Base-by-base conservation (phyloP, 345 rosid genomes). In the Eucalyptus marginata region DNA sequence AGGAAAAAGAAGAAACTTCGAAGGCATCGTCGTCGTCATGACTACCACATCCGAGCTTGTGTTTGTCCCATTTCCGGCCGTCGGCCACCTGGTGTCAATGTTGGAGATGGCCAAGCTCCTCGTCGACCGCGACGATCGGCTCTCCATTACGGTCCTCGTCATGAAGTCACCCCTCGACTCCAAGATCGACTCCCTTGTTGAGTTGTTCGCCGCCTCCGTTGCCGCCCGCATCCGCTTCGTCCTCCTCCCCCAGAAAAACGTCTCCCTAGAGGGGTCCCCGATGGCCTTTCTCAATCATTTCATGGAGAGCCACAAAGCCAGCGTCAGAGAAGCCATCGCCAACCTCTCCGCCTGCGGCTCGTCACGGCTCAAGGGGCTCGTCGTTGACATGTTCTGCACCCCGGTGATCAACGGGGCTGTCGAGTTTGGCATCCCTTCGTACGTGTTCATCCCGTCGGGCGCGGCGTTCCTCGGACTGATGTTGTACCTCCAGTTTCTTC, bases 301-400 rank as follows among this genome's bases (percentile, higher is more conserved):
- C 29, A 17, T 56, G 62, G 62, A 56, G 62, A 56, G 62, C 29
- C 62, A 56, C 13, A 56, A 56, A 56, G 62, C 62, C 29, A 8
- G 20, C 27, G 62, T 56, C 62, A 20, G 62, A 56, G 27, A 56
- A 56, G 62, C 62, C 25, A 17, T 56, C 29, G 29, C 62, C 12
- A 17, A 56, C 29, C 62, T 56, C 62, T 56, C 62, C 13, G 5
- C 81, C 15, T 22, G 4, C 13, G 27, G 52, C 56, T 71, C 49
- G 89, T 89, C 62, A 79, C 93, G 5, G 87, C 94, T 95, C 17
- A 94, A 92, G 10, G 96, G 95, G 50, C 51, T 95, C 85, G 92
- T 95, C 49, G 81, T 94, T 33, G 97, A 93, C 90, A 89, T 95
- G 94, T 92, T 94, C 62, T 93, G 94, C 89, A 91, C 91, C 8